Percentiles rank a stretch among this genome's conserved stretches.
phyloP scores from a whole-genome alignment of 2,329 filamentous ascomycete genomes.

The Penicillium corylophilum region DNA sequence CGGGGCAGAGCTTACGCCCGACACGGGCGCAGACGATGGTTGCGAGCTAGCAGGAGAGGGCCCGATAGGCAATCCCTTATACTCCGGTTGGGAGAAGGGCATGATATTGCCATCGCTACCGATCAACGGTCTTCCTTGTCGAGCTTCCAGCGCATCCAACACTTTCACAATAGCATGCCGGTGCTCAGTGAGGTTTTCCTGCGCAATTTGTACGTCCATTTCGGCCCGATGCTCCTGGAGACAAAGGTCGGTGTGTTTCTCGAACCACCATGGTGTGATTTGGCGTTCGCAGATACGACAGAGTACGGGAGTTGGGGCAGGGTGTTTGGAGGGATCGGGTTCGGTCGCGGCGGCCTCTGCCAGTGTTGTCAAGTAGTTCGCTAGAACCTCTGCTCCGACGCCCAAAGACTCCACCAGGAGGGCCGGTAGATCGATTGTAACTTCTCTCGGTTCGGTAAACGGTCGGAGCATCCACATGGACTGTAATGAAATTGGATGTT shows the following conservation, averaged over 20 bases:
- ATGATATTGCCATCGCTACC: constrained; percentile 43
- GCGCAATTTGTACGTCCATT: constrained; percentile 95
- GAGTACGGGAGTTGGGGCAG: constrained; percentile 79
- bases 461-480: constrained; percentile 99
- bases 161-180: constrained; percentile 93
- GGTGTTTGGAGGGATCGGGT: constrained; percentile 69
- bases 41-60: constrained; percentile 65
- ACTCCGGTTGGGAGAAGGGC: constrained; percentile 66
- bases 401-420: constrained; percentile 90
- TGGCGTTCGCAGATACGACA: constrained; percentile 97
- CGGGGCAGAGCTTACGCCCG: constrained; percentile 68
- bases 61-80: constrained; percentile 84
- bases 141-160: constrained; percentile 81
- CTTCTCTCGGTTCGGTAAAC: constrained; percentile 81
- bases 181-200: constrained; percentile 89
- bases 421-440: constrained; percentile 89
- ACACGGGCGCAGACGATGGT: constrained; percentile 69
- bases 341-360: constrained; percentile 79
- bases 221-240: constrained; percentile 94
- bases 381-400: constrained; percentile 89
- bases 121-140: constrained; percentile 43
- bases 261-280: constrained; percentile 99
- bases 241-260: constrained; percentile 96
- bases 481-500: constrained; percentile 45
- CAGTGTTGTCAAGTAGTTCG: constrained; percentile 85